Conservation (phyloP, 305 asterid genomes). For the Fraxinus greggii region DNA sequence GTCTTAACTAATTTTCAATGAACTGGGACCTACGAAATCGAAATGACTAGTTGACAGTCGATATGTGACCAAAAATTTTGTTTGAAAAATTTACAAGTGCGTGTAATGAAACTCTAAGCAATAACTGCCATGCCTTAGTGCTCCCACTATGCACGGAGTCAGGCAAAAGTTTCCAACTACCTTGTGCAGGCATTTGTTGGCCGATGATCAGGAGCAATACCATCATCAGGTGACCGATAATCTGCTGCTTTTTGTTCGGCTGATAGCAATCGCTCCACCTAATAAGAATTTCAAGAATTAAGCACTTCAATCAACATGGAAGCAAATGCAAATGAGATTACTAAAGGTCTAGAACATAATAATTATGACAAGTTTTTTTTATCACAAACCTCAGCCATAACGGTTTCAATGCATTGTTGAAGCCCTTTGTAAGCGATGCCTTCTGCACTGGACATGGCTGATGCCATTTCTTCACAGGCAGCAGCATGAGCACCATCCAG, state of each 20-base stretch:
- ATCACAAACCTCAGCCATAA: constrained; percentile 87
- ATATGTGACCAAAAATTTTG: not conserved
- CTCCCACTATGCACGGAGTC: not conserved
- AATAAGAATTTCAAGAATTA: constrained; percentile 25
- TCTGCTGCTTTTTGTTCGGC: constrained; percentile 95
- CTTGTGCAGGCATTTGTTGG: constrained; percentile 93
- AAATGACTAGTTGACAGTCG: not conserved
- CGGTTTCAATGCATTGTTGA: constrained; percentile 93
- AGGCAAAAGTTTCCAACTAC: constrained; percentile 34
- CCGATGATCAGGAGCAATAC: constrained; percentile 90
- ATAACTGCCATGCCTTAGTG: not conserved
- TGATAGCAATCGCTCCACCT: constrained; percentile 91
- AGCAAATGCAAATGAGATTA: constrained; percentile 9
- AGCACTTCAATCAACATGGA: constrained; percentile 12
- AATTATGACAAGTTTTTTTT: constrained; percentile 18
- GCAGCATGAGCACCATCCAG: constrained; percentile 99
- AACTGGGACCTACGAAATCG: not conserved
- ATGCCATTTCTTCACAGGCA: constrained; percentile 96
- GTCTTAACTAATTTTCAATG: not conserved
- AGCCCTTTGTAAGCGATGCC: constrained; percentile 96
- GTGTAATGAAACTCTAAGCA: not conserved
- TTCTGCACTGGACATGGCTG: constrained; percentile 96
- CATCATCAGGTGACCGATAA: constrained; percentile 89
- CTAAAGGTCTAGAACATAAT: constrained; percentile 10
- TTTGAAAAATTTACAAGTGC: not conserved